Conservation (phyloP, 371 early-diverging fungal genomes). For the Mucor saturninus region DNA sequence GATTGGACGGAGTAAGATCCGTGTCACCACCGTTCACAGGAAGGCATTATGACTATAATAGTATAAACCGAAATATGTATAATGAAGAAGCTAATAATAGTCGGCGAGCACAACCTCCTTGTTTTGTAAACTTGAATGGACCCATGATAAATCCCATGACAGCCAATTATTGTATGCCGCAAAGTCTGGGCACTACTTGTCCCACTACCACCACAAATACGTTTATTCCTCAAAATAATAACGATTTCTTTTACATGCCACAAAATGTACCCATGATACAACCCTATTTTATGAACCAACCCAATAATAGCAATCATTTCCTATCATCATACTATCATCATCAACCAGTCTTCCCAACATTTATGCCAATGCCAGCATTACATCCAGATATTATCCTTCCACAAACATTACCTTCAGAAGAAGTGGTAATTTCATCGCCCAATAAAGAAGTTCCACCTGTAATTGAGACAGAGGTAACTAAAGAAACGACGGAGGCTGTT, state of each 20-base stretch:
- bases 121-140: background rate
- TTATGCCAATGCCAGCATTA: background rate
- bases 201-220: constrained; percentile 1
- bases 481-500: background rate
- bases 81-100: background rate
- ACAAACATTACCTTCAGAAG: background rate
- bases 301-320: background rate
- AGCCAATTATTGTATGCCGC: constrained; percentile 1
- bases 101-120: background rate
- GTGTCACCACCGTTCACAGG: constrained; percentile 2
- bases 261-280: constrained; percentile 16
- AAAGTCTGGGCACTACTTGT: constrained; percentile 15
- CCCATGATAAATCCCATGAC: constrained; percentile 16
- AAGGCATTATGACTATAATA: background rate
- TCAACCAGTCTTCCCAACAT: background rate
- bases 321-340: background rate
- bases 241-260: background rate
- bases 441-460: background rate
- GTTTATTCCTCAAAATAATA: background rate
- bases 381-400: background rate
- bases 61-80: background rate
- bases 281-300: constrained; percentile 8
- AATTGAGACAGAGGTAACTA: background rate
- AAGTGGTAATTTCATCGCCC: background rate
- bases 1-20: background rate